Evolutionary conservation across 2,329 filamentous ascomycete species (phyloP), one percentile per base, ranked within the genome.

Genomic region (Sporothrix brasiliensis): DNA sequence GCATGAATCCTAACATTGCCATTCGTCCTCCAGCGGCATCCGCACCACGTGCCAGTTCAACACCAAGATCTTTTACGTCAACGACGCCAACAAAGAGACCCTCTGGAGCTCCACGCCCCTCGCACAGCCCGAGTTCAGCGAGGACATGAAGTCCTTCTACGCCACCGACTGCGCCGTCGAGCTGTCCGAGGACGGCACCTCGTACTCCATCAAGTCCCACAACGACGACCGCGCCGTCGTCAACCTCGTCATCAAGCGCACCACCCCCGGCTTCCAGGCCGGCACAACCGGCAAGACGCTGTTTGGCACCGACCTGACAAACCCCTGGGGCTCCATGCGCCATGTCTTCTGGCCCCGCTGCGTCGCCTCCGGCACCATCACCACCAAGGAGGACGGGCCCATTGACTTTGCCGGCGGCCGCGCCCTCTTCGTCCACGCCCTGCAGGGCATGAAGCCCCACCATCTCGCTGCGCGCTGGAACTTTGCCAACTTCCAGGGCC

Each of bases 371-470:
- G 95, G 95, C 67, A 92, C 87, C 75, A 93, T 98, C 79, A 88
- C 92, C 73, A 97, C 93, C 72, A 87, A 91, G 76, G 89, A 91
- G 75, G 89, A 92, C 47, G 92, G 93, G 63, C 88, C 91, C 50
- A 85, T 97, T 73, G 90, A 97, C 79, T 89, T 97, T 79, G 90
- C 88, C 77, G 95, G 95, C 70, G 94, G 94, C 70, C 88, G 85
- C 73, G 93, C 89, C 44, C 83, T 96, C 76, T 94, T 93, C 81
- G 85, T 91, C 74, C 91, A 95, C 79, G 94, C 93, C 53, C 83
- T 98, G 67, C 95, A 98, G 83, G 95, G 94, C 79, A 98, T 98
- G 94, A 99, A 99, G 86, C 95, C 95, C 53, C 95, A 99, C 80
- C 96, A 99, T 79, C 92, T 93, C 72, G 94, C 94, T 73, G 89